These are phyloP conservation scores for Bruguiera gymnorhiza DNA, from an alignment of 345 rosid species.

Conservation along the genomic window DNA sequence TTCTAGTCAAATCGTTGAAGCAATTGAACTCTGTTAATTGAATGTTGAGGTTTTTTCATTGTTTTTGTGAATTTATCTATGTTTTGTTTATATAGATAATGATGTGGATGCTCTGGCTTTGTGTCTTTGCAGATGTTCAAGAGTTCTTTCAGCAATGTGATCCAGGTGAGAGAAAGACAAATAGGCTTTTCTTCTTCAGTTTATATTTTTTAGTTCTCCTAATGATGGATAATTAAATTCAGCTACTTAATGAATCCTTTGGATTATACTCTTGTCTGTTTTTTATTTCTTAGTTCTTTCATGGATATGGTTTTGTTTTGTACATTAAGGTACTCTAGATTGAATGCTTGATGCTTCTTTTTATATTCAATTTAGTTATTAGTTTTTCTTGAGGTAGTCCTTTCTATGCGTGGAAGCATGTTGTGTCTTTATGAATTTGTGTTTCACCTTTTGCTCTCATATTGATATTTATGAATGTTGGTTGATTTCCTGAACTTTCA, in stretches of 20 bases:
- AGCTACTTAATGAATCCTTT: neutral
- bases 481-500: constrained; percentile 22
- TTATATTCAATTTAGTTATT: no score
- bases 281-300: no score
- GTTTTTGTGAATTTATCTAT: no score
- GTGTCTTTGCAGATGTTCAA: constrained; percentile 20
- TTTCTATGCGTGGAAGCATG: no score
- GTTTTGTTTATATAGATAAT: no score
- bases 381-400: no score
- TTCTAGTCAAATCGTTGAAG: no score
- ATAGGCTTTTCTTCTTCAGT: neutral
- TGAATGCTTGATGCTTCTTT: no score
- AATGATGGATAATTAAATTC: neutral
- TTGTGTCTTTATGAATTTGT: neutral
- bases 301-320: no score
- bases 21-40: no score
- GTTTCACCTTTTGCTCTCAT: neutral
- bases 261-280: neutral
- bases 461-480: neutral
- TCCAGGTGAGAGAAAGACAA: constrained; percentile 20
- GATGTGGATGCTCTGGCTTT: constrained; percentile 1
- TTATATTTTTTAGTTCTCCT: neutral
- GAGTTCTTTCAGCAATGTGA: constrained; percentile 25
- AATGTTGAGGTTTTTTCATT: no score
- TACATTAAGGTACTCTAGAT: no score